Evolutionary conservation across 371 early-diverging fungal species (phyloP), one percentile per base, ranked within the genome.

Genomic region (Mucor irregularis): DNA sequence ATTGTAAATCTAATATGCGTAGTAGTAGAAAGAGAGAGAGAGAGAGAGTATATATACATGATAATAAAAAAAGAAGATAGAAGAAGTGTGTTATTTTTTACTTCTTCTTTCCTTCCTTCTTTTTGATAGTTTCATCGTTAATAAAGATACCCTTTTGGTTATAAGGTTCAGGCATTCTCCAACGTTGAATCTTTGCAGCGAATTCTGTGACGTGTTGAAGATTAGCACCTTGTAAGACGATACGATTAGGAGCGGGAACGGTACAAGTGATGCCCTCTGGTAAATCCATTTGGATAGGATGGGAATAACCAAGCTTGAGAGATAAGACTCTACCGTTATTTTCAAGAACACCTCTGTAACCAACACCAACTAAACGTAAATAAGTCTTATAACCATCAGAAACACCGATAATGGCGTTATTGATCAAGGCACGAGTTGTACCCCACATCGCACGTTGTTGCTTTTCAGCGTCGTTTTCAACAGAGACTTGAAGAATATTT

Each of bases 121-220:
- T 93, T 70, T 87, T 90, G 70, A 97, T 96, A 5, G 96, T 96
- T 80, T 98, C 97, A 64, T 95, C 96, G 40, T 91, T 90, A 43
- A 98, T 90, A 75, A 97, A 98, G 53, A 97, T 93, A 61, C 99
- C 99, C 87, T 98, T 98, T 69, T 94, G 95, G 71, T 98, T 98
- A 66, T 97, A 98, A 46, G 99, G 98, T 81, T 98, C 99, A 24
- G 99, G 99, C 67, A 83, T 86, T 76, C 94, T 84, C 89, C 90
- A 90, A 56, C 85, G 82, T 55, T 96, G 84, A 57, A 98, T 90
- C 64, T 86, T 87, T 49, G 96, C 93, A 7, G 99, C 99, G 68
- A 97, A 93, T 71, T 90, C 88, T 48, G 87, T 90, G 38, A 98
- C 81, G 38, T 80, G 68, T 58, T 89, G 88, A 61, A 86, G 66